phyloP scores from a whole-genome alignment of 139 green algal genomes.

The Chlorella sp. region DNA sequence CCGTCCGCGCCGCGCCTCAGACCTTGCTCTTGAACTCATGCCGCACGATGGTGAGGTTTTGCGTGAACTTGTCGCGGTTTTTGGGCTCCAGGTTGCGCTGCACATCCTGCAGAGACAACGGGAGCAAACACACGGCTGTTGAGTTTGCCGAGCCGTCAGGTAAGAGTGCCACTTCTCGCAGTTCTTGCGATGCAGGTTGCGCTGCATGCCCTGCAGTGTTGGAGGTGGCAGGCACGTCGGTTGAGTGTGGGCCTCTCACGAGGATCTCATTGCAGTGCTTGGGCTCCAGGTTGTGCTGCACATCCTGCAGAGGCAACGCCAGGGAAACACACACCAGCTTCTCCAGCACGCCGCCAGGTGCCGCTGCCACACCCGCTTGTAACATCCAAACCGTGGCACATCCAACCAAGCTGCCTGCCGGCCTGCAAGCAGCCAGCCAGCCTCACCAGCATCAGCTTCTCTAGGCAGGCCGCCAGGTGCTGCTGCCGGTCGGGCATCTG shows the following conservation, averaged over 20 bases:
- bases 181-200: constrained; percentile 95
- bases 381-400: no score
- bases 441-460: constrained; percentile 88
- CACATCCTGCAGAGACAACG: constrained; percentile 66
- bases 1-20: not conserved
- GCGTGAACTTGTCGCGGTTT: constrained; percentile 99
- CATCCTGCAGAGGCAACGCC: constrained; percentile 57
- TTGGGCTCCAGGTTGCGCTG: constrained; percentile 90
- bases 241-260: no score
- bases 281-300: constrained; percentile 88
- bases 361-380: no score
- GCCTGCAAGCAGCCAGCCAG: no score
- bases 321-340: not conserved
- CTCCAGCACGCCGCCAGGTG: constrained; percentile 69
- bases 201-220: constrained; percentile 70
- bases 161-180: constrained; percentile 60
- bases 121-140: no score
- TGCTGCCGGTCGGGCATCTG: constrained; percentile 73
- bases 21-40: constrained; percentile 76
- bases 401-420: no score
- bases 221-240: no score
- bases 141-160: no score
- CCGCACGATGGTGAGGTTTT: constrained; percentile 94
- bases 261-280: constrained; percentile 99
- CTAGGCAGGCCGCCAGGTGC: constrained; percentile 82